Evolutionary conservation across 768 basidiomycete genomes (phyloP), one percentile per base, ranked within the genome.

Genomic region (Paxillus involutus): DNA sequence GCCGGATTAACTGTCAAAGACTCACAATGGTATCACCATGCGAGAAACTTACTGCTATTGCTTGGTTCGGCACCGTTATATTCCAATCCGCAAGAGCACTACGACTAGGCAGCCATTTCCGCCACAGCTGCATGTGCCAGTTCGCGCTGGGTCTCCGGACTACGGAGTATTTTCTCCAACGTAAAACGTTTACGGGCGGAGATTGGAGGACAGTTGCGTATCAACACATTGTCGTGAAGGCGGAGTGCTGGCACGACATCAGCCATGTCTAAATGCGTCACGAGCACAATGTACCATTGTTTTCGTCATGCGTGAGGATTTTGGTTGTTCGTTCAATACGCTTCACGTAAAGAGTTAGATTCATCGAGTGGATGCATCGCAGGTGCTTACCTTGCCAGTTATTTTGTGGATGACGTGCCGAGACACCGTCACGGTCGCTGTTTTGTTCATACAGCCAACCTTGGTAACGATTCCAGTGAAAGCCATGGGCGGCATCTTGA

Each of bases 361-460:
- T 40, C 37, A 30, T 10, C 44, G 43, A 29, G 45, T 32, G 6
- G 17, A 10, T 49, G 19, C 21, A 13, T 17, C 46, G 40, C 41
- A 43, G 47, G 24, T 42, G 66, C 77, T 59, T 59, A 91, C 91
- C 79, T 93, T 93, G 60, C 86, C 84, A 5, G 90, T 92, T 44
- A 81, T 63, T 56, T 81, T 80, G 63, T 93, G 89, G n/a, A 82
- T 71, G 37, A 88, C 77, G 75, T 78, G 83, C 52, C 91, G 81
- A 21, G 86, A 84, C 8, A 93, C 89, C 0, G 88, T 85, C 45
- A 93, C 90, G 0, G 91, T 93, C 13, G 80, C 91, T 0, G 91
- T 93, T 67, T 91, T 92, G 51, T 84, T 77, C 90, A 93, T 93
- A 59, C 77, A 82, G 9, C 91, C 90, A 19, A 81, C 86, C 69